Evolutionary conservation across 169 alveolate genomes (phyloP), one percentile per base, ranked within the genome.

Genomic region (Miamiensis avidus): DNA sequence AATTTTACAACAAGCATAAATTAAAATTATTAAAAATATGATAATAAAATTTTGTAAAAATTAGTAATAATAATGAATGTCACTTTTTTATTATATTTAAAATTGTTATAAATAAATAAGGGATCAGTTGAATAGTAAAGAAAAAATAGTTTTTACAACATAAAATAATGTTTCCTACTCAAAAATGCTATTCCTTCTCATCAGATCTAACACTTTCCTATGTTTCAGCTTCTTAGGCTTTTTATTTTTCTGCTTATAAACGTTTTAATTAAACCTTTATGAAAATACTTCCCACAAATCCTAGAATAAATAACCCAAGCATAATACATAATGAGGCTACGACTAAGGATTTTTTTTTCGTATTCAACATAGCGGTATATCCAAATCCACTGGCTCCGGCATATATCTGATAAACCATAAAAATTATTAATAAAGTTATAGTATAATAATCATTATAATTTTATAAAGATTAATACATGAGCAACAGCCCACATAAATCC

Each of bases 401-500:
- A 49, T 49, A 49, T 11, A 49, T 49, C 69, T 49, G 20, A 49
- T 49, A 49, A 49, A 49, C 4, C 4, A 11, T 49, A 49, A 49
- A 49, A 49, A 11, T 49, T 20, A 49, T 49, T 49, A 11, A 49
- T 49, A 11, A n/a, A n/a, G 20, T 49, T 20, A 49, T 49, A 49
- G 26, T 11, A 49, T 11, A 49, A 49, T 49, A 11, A 4, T 49
- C 69, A 49, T 49, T 49, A 49, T 49, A 49, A 49, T 49, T 49
- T 49, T 49, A 11, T 49, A 49, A 11, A 49, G 4, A 11, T 49
- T 49, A 11, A 11, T 49, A 79, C 64, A 79, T 79, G 84, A 0
- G 84, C 69, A 25, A 79, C 20, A 32, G 77, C 65, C 31, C 65
- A 79, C 1, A 79, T n/a, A 65, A 79, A 79, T 6, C 84, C 84